Conservation (phyloP, 805 yeast species). For the Candida manassasensis region DNA sequence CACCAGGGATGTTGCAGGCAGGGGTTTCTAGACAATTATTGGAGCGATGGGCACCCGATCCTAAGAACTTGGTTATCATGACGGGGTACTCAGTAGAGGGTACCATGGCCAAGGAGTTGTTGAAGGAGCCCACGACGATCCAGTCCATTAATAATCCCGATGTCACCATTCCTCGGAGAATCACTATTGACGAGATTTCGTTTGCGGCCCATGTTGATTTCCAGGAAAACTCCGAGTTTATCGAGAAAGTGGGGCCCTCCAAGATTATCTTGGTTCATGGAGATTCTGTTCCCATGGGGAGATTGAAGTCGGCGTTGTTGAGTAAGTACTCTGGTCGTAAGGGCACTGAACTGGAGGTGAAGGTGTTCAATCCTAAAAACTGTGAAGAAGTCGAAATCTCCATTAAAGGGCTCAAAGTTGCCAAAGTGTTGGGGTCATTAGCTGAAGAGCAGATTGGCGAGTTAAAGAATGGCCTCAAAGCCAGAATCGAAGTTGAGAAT, state of each 20-base stretch:
- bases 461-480: constrained; percentile 51
- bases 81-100: constrained; percentile 99
- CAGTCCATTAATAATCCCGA: constrained; percentile 82
- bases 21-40: constrained; percentile 89
- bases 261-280: constrained; percentile 94
- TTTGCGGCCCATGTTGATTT: constrained; percentile 99
- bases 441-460: constrained; percentile 40
- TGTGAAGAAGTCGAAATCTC: constrained; percentile 74
- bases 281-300: constrained; percentile 97
- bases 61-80: constrained; percentile 77
- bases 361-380: constrained; percentile 87
- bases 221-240: constrained; percentile 87
- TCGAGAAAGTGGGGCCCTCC: constrained; percentile 79
- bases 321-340: constrained; percentile 79
- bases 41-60: constrained; percentile 97
- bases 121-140: constrained; percentile 87
- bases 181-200: constrained; percentile 87
- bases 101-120: constrained; percentile 86
- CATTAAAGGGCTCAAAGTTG: constrained; percentile 79
- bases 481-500: constrained; percentile 44
- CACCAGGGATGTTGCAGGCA: constrained; percentile 98
- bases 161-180: constrained; percentile 76
- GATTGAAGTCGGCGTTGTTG: constrained; percentile 85
- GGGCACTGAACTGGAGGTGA: constrained; percentile 85
- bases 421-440: constrained; percentile 58